phyloP scores from a whole-genome alignment of 2,329 filamentous ascomycete genomes.

The Acrodontium crateriforme region DNA sequence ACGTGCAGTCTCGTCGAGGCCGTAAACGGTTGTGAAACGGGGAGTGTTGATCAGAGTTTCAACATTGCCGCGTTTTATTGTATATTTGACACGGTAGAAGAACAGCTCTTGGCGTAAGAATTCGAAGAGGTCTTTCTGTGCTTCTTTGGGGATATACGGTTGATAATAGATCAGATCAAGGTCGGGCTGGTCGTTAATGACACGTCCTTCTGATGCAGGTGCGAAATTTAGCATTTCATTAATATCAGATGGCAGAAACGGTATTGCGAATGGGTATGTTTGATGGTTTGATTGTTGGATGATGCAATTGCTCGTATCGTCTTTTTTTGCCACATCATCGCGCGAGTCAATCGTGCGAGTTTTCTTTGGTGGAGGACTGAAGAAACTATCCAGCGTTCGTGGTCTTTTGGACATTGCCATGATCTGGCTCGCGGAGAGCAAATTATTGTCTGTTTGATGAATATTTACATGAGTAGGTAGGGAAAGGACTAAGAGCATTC shows the following conservation, averaged over 20 bases:
- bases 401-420: constrained; percentile 32
- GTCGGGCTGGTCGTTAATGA: constrained; percentile 53
- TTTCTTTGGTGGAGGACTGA: constrained; percentile 37
- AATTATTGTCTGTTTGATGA: no score
- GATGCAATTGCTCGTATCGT: not conserved
- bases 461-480: no score
- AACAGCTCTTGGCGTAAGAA: constrained; percentile 59
- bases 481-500: no score
- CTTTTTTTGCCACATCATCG: not conserved
- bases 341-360: constrained; percentile 11
- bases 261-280: constrained; percentile 40
- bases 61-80: constrained; percentile 50
- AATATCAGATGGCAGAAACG: constrained; percentile 33
- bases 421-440: no score
- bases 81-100: constrained; percentile 40
- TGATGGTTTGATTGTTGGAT: constrained; percentile 27
- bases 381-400: constrained; percentile 57
- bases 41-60: constrained; percentile 50
- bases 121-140: constrained; percentile 48
- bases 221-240: constrained; percentile 27
- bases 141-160: constrained; percentile 49
- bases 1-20: constrained; percentile 47
- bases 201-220: constrained; percentile 35
- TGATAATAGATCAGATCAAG: constrained; percentile 64
- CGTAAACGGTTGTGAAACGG: constrained; percentile 49